phyloP scores from a whole-genome alignment of 768 basidiomycete genomes.

The Macrolepiota dolichaula region DNA sequence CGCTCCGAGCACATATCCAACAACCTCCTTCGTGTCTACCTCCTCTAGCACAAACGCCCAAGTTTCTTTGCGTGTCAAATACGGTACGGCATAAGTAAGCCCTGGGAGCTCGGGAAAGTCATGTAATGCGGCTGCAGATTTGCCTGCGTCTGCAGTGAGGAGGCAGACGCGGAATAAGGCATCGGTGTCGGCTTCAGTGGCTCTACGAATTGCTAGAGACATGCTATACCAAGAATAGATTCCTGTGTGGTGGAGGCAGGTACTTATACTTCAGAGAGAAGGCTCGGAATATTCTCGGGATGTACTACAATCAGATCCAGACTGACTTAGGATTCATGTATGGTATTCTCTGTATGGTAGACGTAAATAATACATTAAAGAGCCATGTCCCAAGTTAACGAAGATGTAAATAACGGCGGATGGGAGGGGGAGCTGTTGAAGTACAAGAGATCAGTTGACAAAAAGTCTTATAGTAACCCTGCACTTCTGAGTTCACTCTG shows the following conservation, averaged over 20 bases:
- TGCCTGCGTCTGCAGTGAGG: conserved; percentile 68
- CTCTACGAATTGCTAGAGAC: conserved; percentile 45
- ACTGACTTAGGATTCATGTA: neutral
- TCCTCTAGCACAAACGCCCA: conserved; percentile 77
- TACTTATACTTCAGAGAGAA: neutral
- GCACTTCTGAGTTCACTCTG: conserved; percentile 60
- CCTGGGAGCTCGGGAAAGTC: conserved; percentile 64
- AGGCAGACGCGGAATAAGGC: conserved; percentile 72
- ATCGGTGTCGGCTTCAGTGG: conserved; percentile 47
- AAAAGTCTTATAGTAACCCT: conserved; percentile 47
- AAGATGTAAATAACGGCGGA: neutral
- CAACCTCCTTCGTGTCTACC: conserved; percentile 40
- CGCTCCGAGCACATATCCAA: conserved; percentile 72
- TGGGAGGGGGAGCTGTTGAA: neutral
- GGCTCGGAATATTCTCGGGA: neutral
- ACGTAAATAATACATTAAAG: neutral
- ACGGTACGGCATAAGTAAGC: conserved; percentile 72
- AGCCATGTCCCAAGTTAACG: neutral
- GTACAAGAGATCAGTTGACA: conserved; percentile 1
- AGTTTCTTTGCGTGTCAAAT: conserved; percentile 61
- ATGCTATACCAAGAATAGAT: conserved; percentile 19
- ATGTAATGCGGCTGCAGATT: conserved; percentile 60
- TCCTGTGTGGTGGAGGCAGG: neutral
- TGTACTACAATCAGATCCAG: neutral
- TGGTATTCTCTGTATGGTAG: neutral